Percentiles rank a stretch among this genome's conserved stretches.
phyloP scores from a whole-genome alignment of 805 yeast genomes.

The Clavispora vitiphila region DNA sequence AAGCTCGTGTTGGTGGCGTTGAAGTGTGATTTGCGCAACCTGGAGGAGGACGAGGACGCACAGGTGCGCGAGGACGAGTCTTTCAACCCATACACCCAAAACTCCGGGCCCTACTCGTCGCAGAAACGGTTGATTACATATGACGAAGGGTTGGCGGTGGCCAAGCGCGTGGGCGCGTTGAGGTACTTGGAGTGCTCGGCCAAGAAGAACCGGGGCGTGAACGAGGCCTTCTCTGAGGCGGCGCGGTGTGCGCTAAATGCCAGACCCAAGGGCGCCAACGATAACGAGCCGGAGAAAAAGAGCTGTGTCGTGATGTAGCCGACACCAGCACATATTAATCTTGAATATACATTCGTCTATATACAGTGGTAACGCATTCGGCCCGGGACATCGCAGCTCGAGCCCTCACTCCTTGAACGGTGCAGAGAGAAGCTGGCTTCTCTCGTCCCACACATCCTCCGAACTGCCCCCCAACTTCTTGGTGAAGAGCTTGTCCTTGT shows the following conservation, averaged over 20 bases:
- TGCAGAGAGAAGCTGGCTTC: constrained; percentile 27
- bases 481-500: constrained; percentile 56
- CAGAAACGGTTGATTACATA: constrained; percentile 64
- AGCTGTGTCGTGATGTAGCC: constrained; percentile 35
- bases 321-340: background rate
- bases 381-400: too few relatives aligned
- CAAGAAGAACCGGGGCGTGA: constrained; percentile 94
- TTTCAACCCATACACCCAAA: constrained; percentile 27
- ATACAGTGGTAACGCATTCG: background rate
- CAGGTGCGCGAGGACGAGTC: constrained; percentile 20
- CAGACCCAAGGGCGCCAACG: constrained; percentile 69
- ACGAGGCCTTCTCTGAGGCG: constrained; percentile 98
- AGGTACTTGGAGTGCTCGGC: constrained; percentile 97
- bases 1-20: constrained; percentile 89
- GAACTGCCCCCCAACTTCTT: constrained; percentile 66
- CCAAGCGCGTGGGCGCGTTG: constrained; percentile 88
- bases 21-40: constrained; percentile 85
- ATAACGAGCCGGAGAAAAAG: constrained; percentile 39
- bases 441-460: constrained; percentile 76
- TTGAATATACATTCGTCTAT: background rate
- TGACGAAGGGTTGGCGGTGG: constrained; percentile 91
- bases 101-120: constrained; percentile 31
- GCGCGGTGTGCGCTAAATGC: constrained; percentile 94
- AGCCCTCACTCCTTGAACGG: constrained; percentile 31
- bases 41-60: constrained; percentile 38